Base-by-base conservation (phyloP, 768 basidiomycete species). In the Favolaschia claudopus region DNA sequence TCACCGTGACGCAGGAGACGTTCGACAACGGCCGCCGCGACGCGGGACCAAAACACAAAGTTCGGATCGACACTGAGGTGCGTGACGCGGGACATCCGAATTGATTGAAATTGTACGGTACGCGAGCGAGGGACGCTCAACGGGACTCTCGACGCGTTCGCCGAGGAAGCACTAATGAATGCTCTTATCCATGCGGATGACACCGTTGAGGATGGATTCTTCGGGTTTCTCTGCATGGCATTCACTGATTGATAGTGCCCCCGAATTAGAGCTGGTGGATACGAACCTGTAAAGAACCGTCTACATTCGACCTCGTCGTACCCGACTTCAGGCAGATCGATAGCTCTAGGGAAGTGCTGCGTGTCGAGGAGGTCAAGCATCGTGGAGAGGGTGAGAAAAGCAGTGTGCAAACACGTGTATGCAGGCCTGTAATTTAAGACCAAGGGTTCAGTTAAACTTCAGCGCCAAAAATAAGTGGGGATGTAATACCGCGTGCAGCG, bases 361-460 rank as follows among this genome's bases (percentile, higher is more conserved):
- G 48, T 25, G 36, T 50, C 48, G 36, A 33, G 48, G n/a, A 50
- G 48, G 48, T 50, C 48, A 50, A 50, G 48, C 48, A 50, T 50
- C 34, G 38, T 36, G 48, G 48, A n/a, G n/a, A n/a, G n/a, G n/a
- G n/a, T n/a, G n/a, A n/a, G n/a, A n/a, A n/a, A n/a, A n/a, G n/a
- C n/a, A n/a, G n/a, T n/a, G n/a, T n/a, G n/a, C n/a, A n/a, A n/a
- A n/a, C n/a, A n/a, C n/a, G n/a, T n/a, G n/a, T n/a, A n/a, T n/a
- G n/a, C n/a, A n/a, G n/a, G n/a, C n/a, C n/a, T n/a, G n/a, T n/a
- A n/a, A n/a, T n/a, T n/a, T n/a, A n/a, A n/a, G n/a, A n/a, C n/a
- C n/a, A n/a, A n/a, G n/a, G n/a, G n/a, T n/a, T n/a, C n/a, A n/a
- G n/a, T n/a, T n/a, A n/a, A n/a, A n/a, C n/a, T n/a, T n/a, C n/a